Base-by-base conservation (phyloP, 768 basidiomycete species). In the Trametes maxima region DNA sequence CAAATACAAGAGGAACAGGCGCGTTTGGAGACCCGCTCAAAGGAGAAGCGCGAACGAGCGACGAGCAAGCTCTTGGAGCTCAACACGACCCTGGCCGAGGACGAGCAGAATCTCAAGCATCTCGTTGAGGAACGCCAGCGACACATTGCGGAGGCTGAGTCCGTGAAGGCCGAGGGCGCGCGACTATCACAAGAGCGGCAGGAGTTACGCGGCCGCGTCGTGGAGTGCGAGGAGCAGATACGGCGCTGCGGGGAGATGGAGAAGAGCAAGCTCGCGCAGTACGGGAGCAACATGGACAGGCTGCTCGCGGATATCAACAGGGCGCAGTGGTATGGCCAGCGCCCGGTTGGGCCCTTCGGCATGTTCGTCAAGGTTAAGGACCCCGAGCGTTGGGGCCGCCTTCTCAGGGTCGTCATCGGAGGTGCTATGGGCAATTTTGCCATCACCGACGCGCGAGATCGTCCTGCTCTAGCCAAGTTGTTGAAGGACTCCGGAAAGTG, bases 341-440 rank as follows among this genome's bases (percentile, higher is more conserved):
- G 68, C 19, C 90, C 91, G 0, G 72, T 92, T 36, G 92, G 92
- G 0, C 96, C 96, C 0, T 76, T 98, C 24, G 96, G 96, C 0
- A 63, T 82, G 50, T 81, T 85, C 70, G 88, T 98, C 68, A 89
- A 86, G 67, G 82, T 93, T 39, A 83, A 79, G 66, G 90, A 95
- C 50, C 75, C 79, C 2, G 68, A 77, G 61, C 75, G 68, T 35
- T 98, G 91, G 84, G 86, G 84, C 0, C 75, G 76, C 0, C 65
- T 92, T n/a, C 73, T 98, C 65, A 77, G 88, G 62, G 73, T 73
- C 52, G 82, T 88, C 65, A 76, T 99, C 4, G 83, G 82, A 4
- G 33, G 49, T 3, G 69, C 78, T 19, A 78, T 98, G 75, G 82
- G 77, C 39, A 82, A 86, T 5, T 98, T 89, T 69, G 91, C 87